These are phyloP conservation scores for Sporisorium iseilematis-ciliati DNA, from an alignment of 1,284 basidiomycete species.

Conservation along the genomic window DNA sequence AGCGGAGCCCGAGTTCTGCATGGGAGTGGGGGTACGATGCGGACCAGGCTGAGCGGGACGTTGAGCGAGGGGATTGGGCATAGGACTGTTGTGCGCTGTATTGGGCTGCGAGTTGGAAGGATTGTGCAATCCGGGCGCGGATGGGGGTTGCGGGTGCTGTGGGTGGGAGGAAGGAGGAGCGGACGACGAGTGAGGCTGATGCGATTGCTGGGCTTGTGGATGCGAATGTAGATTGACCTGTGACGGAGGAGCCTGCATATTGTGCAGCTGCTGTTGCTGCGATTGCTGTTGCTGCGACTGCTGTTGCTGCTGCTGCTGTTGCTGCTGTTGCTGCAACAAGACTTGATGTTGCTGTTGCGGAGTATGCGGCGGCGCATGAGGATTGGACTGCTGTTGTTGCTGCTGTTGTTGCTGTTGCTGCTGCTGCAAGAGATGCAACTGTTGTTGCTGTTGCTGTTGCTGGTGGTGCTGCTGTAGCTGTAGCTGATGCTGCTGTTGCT, in stretches of 20 bases:
- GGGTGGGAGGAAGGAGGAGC: constrained; percentile 11
- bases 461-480: constrained; percentile 28
- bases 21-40: constrained; percentile 40
- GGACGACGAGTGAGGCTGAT: constrained; percentile 13
- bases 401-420: constrained; percentile 21
- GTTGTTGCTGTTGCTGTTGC: constrained; percentile 17
- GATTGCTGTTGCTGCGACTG: constrained; percentile 16
- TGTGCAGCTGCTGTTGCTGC: constrained; percentile 20
- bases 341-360: constrained; percentile 20
- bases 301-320: constrained; percentile 16
- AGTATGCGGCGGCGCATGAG: constrained; percentile 20
- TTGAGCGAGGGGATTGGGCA: constrained; percentile 26
- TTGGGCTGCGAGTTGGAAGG: constrained; percentile 30
- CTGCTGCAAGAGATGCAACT: constrained; percentile 26
- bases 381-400: constrained; percentile 21
- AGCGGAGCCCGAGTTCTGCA: constrained; percentile 29
- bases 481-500: constrained; percentile 28
- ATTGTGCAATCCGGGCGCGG: constrained; percentile 8
- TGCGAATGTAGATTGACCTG: constrained; percentile 42
- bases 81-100: constrained; percentile 38
- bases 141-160: constrained; percentile 21
- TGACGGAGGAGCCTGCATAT: constrained; percentile 14
- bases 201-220: constrained; percentile 29
- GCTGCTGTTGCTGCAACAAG: constrained; percentile 17
- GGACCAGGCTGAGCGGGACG: constrained; percentile 27